A percentile compares a stretch with the other conserved stretches of the same genome.
These are phyloP conservation scores for Hemileccinum hortonii DNA, from an alignment of 1,284 basidiomycete genomes.

Conservation along the genomic window DNA sequence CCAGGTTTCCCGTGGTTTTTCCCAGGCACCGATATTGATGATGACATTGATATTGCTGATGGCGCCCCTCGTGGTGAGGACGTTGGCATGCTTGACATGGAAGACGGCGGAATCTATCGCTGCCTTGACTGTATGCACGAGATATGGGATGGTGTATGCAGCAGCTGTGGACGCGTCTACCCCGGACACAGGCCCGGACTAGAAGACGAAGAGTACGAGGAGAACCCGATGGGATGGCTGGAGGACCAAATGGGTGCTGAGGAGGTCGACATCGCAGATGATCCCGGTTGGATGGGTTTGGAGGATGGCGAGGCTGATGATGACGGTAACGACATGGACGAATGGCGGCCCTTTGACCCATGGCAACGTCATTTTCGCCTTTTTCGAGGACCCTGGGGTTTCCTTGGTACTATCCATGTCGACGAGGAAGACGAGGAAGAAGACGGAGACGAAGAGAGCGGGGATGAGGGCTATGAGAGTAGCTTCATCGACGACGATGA, in stretches of 20 bases:
- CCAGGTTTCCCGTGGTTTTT: slow-evolving; percentile 19
- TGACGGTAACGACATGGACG: slow-evolving; percentile 23
- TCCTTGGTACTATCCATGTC: slow-evolving; percentile 20
- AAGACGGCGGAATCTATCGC: slow-evolving; percentile 70
- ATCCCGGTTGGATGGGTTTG: slow-evolving; percentile 39
- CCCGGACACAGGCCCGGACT: slow-evolving; percentile 45
- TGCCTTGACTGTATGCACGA: slow-evolving; percentile 75
- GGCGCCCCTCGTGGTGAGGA: slow-evolving; percentile 34
- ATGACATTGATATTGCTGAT: slow-evolving; percentile 15
- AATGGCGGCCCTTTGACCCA: slow-evolving; percentile 21
- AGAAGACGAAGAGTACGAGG: slow-evolving; percentile 38
- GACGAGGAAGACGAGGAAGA: slow-evolving; percentile 32
- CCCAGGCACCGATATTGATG: slow-evolving; percentile 16
- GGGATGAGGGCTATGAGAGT: slow-evolving; percentile 41
- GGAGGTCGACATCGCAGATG: slow-evolving; percentile 30
- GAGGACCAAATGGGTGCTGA: slow-evolving; percentile 39
- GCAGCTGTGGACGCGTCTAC: slow-evolving; percentile 57
- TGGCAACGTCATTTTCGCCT: slow-evolving; percentile 18
- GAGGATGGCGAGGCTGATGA: slow-evolving; percentile 36
- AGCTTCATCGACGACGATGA: slow-evolving; percentile 53
- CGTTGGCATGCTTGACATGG: slow-evolving; percentile 63
- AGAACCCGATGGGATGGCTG: slow-evolving; percentile 36
- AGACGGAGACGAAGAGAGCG: slow-evolving; percentile 29
- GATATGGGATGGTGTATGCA: slow-evolving; percentile 64
- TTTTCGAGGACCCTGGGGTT: slow-evolving; percentile 17